Base-by-base conservation (phyloP, 2,329 filamentous ascomycete species). In the Fusarium pilosicola region DNA sequence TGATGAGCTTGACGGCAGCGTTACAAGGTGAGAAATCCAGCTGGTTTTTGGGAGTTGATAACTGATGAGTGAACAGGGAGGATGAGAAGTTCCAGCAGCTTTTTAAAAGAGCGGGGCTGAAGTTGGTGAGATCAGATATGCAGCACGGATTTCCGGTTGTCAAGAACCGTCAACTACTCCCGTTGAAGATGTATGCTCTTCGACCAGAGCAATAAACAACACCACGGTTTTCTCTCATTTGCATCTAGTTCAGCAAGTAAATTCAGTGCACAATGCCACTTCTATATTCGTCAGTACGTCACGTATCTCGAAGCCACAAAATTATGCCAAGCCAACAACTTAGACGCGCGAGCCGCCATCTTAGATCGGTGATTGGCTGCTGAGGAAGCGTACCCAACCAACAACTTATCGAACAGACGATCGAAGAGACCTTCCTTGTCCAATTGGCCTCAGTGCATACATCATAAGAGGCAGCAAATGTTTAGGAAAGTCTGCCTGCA, bases 131-230 rank as follows among this genome's bases (percentile, higher is more conserved):
- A 79, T 91, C 89, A 1, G 93, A 96, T 80, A 75, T 93, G 56
- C 93, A 97, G 83, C 88, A 86, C 42, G 93, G 93, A 0, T 91
- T 96, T 22, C 80, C 79, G 55, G 90, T 91, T 3, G 89, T 88
- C 49, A 87, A 87, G 48, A 51, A 56, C 2, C 63, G 24, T 9
- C 65, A 69, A 9, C 80, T 97, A 38, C 91, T 92, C 75, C 93
- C 94, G 1, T 92, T 97, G 24, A 88, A 90, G 76, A 92, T 92
- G 81, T 97, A 95, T 83, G 95, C 94, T 4, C 82, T 97, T 76
- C 90, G 88, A 75, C 89, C 91, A 0, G 64, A 71, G n/a, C 34
- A 42, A 7, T 56, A 30, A 30, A 28, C 6, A 7, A 41, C 12
- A 17, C 0, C 15, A 15, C 5, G 4, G 11, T 24, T 34, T 49